Conservation (phyloP, 1,284 basidiomycete genomes). For the Rhodotorula sp. region DNA sequence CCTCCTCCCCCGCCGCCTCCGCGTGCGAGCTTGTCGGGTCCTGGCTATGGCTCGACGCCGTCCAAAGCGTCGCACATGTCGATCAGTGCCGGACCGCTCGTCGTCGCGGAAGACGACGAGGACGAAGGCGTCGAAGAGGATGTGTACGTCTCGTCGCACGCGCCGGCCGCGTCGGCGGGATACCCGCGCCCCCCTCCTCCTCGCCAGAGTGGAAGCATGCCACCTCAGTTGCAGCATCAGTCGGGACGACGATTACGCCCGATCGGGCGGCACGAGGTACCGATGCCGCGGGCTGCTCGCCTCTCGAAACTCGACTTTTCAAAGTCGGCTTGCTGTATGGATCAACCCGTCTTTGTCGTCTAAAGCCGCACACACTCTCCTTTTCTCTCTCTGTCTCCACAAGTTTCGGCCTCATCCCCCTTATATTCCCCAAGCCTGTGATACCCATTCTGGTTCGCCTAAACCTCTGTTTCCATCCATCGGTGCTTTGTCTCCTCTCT, state of each 20-base stretch:
- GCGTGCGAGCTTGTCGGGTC: not conserved
- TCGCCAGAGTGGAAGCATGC: conserved; percentile 15
- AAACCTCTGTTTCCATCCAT: not conserved
- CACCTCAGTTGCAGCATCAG: conserved; percentile 17
- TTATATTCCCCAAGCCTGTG: not conserved
- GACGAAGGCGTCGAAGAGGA: conserved; percentile 24
- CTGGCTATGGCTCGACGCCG: conserved; percentile 3
- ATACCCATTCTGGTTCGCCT: not conserved
- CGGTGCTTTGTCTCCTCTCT: not conserved
- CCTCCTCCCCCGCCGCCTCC: not conserved
- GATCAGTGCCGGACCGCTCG: conserved; percentile 5
- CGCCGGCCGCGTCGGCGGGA: not conserved
- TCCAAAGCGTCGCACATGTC: conserved; percentile 10
- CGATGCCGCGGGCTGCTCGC: conserved; percentile 18
- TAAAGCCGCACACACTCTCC: not conserved
- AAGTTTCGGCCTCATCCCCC: not conserved
- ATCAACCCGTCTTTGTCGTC: conserved; percentile 30
- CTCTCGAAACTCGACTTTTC: conserved; percentile 34
- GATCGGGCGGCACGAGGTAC: conserved; percentile 29
- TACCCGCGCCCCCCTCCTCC: not conserved
- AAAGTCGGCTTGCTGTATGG: conserved; percentile 31
- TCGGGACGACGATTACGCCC: conserved; percentile 19
- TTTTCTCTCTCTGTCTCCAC: too few relatives aligned
- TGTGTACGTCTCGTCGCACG: conserved; percentile 22
- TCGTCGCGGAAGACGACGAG: conserved; percentile 18